A percentile compares a stretch with the other conserved stretches of the same genome.
These are phyloP conservation scores for Canna indica DNA, from an alignment of 176 grass and related monocot species.

Conservation along the genomic window DNA sequence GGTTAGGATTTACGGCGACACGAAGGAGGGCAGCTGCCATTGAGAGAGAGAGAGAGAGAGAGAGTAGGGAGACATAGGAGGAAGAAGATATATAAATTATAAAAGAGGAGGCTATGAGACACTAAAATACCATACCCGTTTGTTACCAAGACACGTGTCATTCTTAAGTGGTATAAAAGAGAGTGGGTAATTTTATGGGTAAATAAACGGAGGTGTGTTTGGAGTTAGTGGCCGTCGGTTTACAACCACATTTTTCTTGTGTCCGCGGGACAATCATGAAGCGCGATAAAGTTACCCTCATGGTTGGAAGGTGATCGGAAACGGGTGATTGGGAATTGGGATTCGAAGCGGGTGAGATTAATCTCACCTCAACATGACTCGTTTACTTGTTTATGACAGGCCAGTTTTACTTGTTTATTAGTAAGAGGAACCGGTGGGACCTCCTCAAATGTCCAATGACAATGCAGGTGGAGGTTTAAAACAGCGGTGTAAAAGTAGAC, in stretches of 20 bases:
- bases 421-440: too few species aligned
- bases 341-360: too few species aligned
- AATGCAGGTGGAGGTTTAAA: too few species aligned
- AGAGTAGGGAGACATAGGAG: not conserved
- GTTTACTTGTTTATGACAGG: too few species aligned
- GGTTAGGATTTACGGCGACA: slow-evolving; percentile 3
- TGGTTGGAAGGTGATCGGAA: not conserved
- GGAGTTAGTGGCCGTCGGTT: not conserved
- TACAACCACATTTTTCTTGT: slow-evolving; percentile 9
- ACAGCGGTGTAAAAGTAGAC: too few species aligned
- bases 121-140: not conserved
- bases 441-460: too few species aligned
- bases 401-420: too few species aligned
- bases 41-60: not conserved
- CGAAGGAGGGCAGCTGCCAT: slow-evolving; percentile 42
- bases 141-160: not conserved
- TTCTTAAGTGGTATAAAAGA: not conserved
- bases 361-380: too few species aligned
- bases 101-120: not conserved
- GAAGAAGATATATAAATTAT: not conserved
- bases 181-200: not conserved
- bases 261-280: not conserved
- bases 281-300: not conserved
- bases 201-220: not conserved
- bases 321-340: not conserved